Conservation (phyloP, 768 basidiomycete species). For the Clavulina sp. region DNA sequence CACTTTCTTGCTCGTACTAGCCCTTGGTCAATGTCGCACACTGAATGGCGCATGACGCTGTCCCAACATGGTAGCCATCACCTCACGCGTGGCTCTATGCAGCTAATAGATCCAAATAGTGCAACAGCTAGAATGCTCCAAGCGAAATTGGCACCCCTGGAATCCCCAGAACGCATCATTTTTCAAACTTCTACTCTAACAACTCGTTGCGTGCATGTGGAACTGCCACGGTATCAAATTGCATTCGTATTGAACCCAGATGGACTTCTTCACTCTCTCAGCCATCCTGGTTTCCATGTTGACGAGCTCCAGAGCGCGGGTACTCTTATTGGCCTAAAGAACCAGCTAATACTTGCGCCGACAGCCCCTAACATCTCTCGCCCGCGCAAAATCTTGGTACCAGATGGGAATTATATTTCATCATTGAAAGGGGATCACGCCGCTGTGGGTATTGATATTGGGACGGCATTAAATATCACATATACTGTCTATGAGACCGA, state of each 20-base stretch:
- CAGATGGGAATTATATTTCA: slow-evolving; percentile 19
- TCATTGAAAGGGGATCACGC: slow-evolving; percentile 11
- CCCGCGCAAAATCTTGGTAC: slow-evolving; percentile 15
- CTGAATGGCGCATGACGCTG: background rate
- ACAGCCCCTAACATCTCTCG: background rate
- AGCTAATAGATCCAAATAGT: background rate
- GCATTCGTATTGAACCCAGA: slow-evolving; percentile 16
- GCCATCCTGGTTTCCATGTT: slow-evolving; percentile 26
- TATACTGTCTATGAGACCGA: slow-evolving; percentile 21
- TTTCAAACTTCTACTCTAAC: background rate
- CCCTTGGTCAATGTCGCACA: background rate
- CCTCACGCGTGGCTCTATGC: background rate
- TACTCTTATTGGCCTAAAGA: slow-evolving; percentile 28
- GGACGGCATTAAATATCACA: slow-evolving; percentile 11
- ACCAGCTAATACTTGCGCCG: slow-evolving; percentile 19
- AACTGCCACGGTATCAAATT: slow-evolving; percentile 25
- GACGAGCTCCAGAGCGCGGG: slow-evolving; percentile 26
- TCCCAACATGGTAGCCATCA: background rate
- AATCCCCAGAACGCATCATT: background rate
- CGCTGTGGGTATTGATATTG: slow-evolving; percentile 10
- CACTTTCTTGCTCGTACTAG: too few relatives aligned
- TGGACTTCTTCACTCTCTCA: slow-evolving; percentile 26
- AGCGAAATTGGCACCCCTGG: background rate
- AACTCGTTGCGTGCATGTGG: slow-evolving; percentile 14
- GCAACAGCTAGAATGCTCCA: background rate